A percentile compares a stretch with the other conserved stretches of the same genome.
Evolutionary conservation across 805 yeast species (phyloP).

Genomic region (Grigorovia humatica): DNA sequence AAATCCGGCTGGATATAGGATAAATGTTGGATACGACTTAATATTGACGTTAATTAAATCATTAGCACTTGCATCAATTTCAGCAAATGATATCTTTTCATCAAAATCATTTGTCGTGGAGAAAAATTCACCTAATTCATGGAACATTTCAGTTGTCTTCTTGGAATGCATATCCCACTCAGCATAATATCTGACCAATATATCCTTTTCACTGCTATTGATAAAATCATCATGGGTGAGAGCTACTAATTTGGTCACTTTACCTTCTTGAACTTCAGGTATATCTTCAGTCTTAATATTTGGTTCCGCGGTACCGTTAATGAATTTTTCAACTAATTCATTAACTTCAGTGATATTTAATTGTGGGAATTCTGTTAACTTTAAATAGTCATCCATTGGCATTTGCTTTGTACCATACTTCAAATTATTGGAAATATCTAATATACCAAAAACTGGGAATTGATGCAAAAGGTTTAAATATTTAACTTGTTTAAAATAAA

Average conservation of each 20-base stretch:
- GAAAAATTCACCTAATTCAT: slow-evolving; percentile 70
- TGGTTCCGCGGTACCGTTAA: slow-evolving; percentile 57
- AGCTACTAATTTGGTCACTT: slow-evolving; percentile 72
- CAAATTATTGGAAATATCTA: slow-evolving; percentile 53
- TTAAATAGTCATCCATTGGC: slow-evolving; percentile 22
- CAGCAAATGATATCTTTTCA: slow-evolving; percentile 62
- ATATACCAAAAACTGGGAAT: slow-evolving; percentile 87
- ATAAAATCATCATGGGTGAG: slow-evolving; percentile 67
- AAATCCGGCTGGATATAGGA: slow-evolving; percentile 82
- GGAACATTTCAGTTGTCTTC: slow-evolving; percentile 79
- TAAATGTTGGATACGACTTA: slow-evolving; percentile 85
- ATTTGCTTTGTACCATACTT: slow-evolving; percentile 71
- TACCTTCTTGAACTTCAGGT: slow-evolving; percentile 72
- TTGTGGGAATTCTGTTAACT: slow-evolving; percentile 6
- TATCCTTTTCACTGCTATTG: slow-evolving; percentile 48
- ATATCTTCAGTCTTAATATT: slow-evolving; percentile 75
- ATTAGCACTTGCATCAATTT: slow-evolving; percentile 81
- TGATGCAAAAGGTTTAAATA: slow-evolving; percentile 73
- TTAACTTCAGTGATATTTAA: slow-evolving; percentile 18
- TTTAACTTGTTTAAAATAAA: slow-evolving; percentile 79
- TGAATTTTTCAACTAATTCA: slow-evolving; percentile 52
- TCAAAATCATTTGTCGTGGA: slow-evolving; percentile 38
- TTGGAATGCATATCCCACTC: slow-evolving; percentile 98
- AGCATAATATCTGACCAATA: slow-evolving; percentile 85
- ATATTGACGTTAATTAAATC: slow-evolving; percentile 71